Base-by-base conservation (phyloP, 805 yeast species). In the Grigorovia jiainica region DNA sequence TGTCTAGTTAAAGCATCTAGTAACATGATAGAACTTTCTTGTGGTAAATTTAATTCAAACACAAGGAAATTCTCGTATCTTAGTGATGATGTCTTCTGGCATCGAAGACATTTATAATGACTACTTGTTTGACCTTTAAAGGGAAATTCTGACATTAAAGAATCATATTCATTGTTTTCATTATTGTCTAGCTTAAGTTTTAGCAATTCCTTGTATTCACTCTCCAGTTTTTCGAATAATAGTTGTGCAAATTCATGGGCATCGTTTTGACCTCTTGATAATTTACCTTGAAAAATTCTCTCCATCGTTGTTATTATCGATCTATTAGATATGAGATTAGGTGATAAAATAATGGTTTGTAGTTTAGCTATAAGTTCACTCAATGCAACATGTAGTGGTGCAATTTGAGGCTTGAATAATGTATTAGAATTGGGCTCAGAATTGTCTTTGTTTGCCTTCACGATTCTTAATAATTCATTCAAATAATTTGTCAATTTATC, bases 231-330 rank as follows among this genome's bases (percentile, higher is more conserved):
- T 53, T 89, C 95, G 18, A 90, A 64, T 17, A 89, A 70, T 40
- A 86, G 63, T 57, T 87, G 95, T 24, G 90, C 73, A 48, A 92
- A 69, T 55, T 90, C 98, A 53, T 92, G 97, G 0, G 97, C 96
- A 64, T 90, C 98, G 55, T 90, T 95, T 60, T 92, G 98, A 36
- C 75, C 76, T 29, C 82, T 66, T 2, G 95, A 79, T 21, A 92
- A 79, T 48, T 75, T 77, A 3, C 89, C 79, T 42, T 78, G 74
- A 63, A 80, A 83, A 13, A 83, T 78, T 8, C 60, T 61, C 54
- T 90, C 97, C 39, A 92, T 63, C 9, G 76, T 79, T 40, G 73
- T 80, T 16, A 90, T 64, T 38, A 89, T 73, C 1, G 85, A 80
- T 89, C 95, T 82, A 1, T 86, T 87, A 0, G 89, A 77, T 5